Percentiles rank a stretch among this genome's conserved stretches.
Conservation (phyloP, 1,284 basidiomycete species). For the Microbotryum saponariae region DNA sequence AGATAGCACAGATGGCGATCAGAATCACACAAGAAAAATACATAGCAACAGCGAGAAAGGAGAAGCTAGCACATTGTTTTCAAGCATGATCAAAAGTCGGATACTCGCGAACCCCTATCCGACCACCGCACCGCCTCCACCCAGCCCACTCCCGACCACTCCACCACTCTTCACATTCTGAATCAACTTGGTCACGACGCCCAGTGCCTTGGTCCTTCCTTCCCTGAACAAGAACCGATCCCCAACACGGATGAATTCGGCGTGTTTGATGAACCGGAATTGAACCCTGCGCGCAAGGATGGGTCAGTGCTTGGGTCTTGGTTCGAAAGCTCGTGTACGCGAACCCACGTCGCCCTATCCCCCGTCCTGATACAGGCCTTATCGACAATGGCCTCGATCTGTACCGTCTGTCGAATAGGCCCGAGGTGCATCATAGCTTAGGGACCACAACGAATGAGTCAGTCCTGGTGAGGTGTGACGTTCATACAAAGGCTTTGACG, state of each 20-base stretch:
- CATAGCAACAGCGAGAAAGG: neutral
- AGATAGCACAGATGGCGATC: too few relatives aligned
- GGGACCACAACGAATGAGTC: too few relatives aligned
- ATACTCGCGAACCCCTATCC: neutral
- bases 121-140: neutral
- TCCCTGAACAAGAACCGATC: constrained; percentile 86
- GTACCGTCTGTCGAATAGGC: constrained; percentile 81
- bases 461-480: too few relatives aligned
- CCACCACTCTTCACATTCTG: constrained; percentile 1
- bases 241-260: constrained; percentile 83
- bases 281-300: constrained; percentile 57
- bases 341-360: constrained; percentile 15
- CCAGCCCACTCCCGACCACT: neutral
- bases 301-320: neutral
- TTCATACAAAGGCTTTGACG: too few relatives aligned
- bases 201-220: constrained; percentile 62
- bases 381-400: constrained; percentile 66
- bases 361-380: constrained; percentile 48
- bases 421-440: constrained; percentile 44
- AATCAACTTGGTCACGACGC: constrained; percentile 38
- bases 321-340: neutral
- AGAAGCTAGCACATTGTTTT: too few relatives aligned
- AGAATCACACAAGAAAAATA: neutral
- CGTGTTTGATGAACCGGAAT: constrained; percentile 67
- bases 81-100: neutral